Conservation (phyloP, 2,329 filamentous ascomycete species). For the Aureobasidium sp. region DNA sequence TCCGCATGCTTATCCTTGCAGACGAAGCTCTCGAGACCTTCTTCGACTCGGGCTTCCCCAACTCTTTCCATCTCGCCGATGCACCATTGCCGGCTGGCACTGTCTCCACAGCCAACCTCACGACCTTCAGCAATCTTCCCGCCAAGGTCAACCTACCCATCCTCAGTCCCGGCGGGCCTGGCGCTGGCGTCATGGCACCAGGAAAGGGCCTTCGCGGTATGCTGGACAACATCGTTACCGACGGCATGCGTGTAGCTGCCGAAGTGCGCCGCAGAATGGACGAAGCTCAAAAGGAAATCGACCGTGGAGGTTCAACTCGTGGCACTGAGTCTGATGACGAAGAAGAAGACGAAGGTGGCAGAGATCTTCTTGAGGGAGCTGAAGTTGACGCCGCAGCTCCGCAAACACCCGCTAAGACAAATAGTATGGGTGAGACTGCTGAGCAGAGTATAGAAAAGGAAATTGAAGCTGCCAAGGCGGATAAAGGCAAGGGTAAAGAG, state of each 20-base stretch:
- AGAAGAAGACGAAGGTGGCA: conserved; percentile 59
- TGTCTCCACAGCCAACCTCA: conserved; percentile 59
- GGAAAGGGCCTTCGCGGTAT: conserved; percentile 80
- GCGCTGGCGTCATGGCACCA: conserved; percentile 49
- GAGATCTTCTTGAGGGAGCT: conserved; percentile 41
- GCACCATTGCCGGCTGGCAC: conserved; percentile 40
- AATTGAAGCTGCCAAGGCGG: conserved; percentile 14
- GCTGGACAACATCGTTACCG: conserved; percentile 92
- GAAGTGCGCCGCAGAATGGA: conserved; percentile 92
- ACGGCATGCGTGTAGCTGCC: conserved; percentile 90
- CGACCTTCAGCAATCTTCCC: conserved; percentile 71
- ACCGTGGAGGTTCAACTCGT: conserved; percentile 65
- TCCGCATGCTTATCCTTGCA: conserved; percentile 96
- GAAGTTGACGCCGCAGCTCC: conserved; percentile 30
- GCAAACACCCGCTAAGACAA: background rate
- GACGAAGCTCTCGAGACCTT: conserved; percentile 95
- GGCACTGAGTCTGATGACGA: conserved; percentile 49
- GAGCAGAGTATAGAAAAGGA: conserved; percentile 12
- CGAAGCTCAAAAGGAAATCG: conserved; percentile 85
- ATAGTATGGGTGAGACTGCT: background rate
- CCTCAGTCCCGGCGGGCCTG: conserved; percentile 25
- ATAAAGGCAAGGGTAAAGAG: conserved; percentile 20
- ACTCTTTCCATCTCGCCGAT: conserved; percentile 82
- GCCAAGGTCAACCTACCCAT: conserved; percentile 19
- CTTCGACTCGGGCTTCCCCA: conserved; percentile 91